Conservation (phyloP, 1,139 yeast genomes). For the Diutina pseudorugosa region DNA sequence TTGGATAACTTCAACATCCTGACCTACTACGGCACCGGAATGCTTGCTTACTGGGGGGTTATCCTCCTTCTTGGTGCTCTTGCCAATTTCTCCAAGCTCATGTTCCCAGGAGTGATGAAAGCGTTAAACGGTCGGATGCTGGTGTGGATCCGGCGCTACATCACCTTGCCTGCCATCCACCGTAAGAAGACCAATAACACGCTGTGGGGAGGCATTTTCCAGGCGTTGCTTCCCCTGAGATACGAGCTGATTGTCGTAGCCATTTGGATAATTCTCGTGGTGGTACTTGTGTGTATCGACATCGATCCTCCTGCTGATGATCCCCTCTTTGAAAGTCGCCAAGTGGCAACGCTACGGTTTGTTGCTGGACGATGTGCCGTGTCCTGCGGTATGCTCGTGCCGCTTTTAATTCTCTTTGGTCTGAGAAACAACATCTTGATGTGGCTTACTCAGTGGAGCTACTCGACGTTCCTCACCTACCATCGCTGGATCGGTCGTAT, state of each 20-base stretch:
- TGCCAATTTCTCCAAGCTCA: background rate
- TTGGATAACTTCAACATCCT: background rate
- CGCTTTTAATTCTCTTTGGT: background rate
- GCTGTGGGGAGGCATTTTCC: background rate
- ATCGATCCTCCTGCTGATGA: background rate
- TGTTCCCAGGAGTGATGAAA: background rate
- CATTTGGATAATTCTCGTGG: background rate
- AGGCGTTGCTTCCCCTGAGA: background rate
- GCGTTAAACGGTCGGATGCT: background rate
- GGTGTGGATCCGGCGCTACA: background rate
- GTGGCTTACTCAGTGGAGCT: constrained; percentile 1
- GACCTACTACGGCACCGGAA: constrained; percentile 1
- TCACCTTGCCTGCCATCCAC: constrained; percentile 1
- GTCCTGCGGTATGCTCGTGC: background rate
- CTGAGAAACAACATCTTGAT: constrained; percentile 1
- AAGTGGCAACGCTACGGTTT: background rate
- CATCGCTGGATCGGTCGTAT: constrained; percentile 1
- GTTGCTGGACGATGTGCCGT: constrained; percentile 3
- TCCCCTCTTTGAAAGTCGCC: background rate
- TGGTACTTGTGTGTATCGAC: background rate
- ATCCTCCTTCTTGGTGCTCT: background rate
- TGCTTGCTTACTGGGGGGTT: constrained; percentile 3
- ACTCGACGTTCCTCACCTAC: background rate
- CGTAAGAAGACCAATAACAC: background rate
- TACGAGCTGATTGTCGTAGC: background rate